Base-by-base conservation (phyloP, 2,329 filamentous ascomycete species). In the Mollisiaceae sp. region DNA sequence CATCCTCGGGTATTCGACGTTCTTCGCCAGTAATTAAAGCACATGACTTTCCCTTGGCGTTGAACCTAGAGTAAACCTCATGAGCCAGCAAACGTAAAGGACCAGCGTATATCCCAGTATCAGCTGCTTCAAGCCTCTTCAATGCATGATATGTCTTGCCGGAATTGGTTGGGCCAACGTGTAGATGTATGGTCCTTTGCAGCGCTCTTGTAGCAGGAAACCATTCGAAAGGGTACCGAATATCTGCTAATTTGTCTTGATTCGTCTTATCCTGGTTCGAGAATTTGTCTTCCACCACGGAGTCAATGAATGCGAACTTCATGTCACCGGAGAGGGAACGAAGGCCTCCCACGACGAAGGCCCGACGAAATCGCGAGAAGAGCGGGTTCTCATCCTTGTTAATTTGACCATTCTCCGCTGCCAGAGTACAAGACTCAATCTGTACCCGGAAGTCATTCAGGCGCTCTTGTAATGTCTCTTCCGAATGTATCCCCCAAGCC, bases 141-240 rank as follows among this genome's bases (percentile, higher is more conserved):
- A 99, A 80, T 0, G 95, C 96, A 75, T 93, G 91, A 76, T 98
- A 99, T 0, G 96, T 99, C 82, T 99, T 99, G 64, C 95, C 95
- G 0, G 95, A 98, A 78, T 99, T 99, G 1, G 95, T 99, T 1
- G 95, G 95, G 0, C 95, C 95, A 59, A 99, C 93, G 73, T 99
- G 95, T 22, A 99, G 82, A 79, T 98, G 93, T 47, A 99, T 85
- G 0, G 88, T 94, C 54, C 95, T 85, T 74, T 94, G 91, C 72
- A 95, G 82, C 55, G 87, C 84, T 65, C 96, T 86, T 1, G 95
- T 95, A 4, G 86, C 88, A 0, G 94, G 93, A 75, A 90, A 98
- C 94, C 94, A 98, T 77, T 99, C 95, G 62, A 89, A 85, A 0
- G 95, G 95, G 77, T 89, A 93, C n/a, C 93, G 87, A 70, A 97